Evolutionary conservation across 108 stramenopile genomes (phyloP), one percentile per base, ranked within the genome.

Genomic region (Chaetoceros muelleri): DNA sequence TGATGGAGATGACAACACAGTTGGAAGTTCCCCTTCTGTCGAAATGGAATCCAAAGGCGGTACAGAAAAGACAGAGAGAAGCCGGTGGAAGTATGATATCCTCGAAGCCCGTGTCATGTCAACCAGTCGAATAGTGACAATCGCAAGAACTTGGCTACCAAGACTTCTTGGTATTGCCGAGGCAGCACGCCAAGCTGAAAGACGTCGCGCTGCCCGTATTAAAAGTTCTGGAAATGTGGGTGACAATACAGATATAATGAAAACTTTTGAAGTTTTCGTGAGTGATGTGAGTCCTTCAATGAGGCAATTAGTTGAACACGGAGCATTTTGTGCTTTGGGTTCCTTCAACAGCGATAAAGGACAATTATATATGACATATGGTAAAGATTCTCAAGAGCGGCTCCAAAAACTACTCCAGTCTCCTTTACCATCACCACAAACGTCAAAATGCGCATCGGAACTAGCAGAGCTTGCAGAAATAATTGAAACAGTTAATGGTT

Each of bases 1-100:
- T 50, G 40, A 2, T 1, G 26, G 16, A 27, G 65, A 52, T 24
- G 25, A 62, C 0, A 60, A 64, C 52, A 20, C 26, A 44, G 30
- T 52, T 18, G 20, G 48, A 48, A 55, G 44, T 26, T 51, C 24
- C 18, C 30, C 51, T 44, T 46, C 53, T 8, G 57, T 67, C 44
- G 70, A 67, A 18, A 27, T 56, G 2, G 55, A 52, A 21, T 50
- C 60, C 5, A 44, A 71, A 13, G 8, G 48, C 24, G 48, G 58
- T 59, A 23, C 59, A 1, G 29, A 46, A 44, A 61, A 57, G 58
- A 49, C 58, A 49, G 73, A 45, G 52, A 73, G 64, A 53, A 92
- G 87, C 48, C 75, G 86, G 55, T 92, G 90, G 90, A 92, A 87
- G 58, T 85, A 84, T 51, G 90, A 92, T 46, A 68, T 84, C 26